Conservation (phyloP, 148 eudicot species). For the Diospyros kaki region DNA sequence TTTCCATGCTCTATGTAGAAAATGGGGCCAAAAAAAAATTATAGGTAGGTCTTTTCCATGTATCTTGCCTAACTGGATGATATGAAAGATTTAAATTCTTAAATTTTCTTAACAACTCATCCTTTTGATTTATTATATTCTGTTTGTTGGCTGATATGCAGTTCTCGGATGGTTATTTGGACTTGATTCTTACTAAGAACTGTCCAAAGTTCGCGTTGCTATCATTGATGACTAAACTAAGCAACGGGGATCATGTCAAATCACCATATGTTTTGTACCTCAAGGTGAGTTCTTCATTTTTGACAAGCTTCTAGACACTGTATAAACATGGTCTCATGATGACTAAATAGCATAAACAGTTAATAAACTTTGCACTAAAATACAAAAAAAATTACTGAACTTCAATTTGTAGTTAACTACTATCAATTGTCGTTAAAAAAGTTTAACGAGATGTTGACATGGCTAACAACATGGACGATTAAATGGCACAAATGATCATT, state of each 20-base stretch:
- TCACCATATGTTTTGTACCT: conserved; percentile 72
- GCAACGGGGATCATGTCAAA: conserved; percentile 70
- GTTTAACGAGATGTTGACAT: too few species aligned
- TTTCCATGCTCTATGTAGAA: neutral
- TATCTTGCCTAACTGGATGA: neutral
- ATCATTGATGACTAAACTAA: conserved; percentile 52
- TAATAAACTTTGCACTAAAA: too few species aligned
- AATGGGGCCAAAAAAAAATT: neutral
- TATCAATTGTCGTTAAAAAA: too few species aligned
- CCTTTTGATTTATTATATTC: conserved; percentile 2
- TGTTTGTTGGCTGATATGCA: conserved; percentile 32
- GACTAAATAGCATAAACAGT: too few species aligned
- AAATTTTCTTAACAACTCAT: neutral
- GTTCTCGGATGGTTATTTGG: conserved; percentile 95
- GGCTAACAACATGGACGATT: too few species aligned
- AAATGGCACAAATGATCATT: too few species aligned
- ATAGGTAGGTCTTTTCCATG: neutral
- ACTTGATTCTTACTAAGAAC: conserved; percentile 59
- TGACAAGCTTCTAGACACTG: neutral
- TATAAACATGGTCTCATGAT: too few species aligned
- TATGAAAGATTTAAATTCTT: neutral
- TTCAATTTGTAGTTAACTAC: too few species aligned
- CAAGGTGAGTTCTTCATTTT: conserved; percentile 46
- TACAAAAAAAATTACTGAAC: too few species aligned
- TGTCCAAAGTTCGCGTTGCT: conserved; percentile 66